Percentiles rank a stretch among this genome's conserved stretches.
Evolutionary conservation across 2,329 filamentous ascomycete genomes (phyloP).

Genomic region (Teratosphaeria pseudoeucalypti): DNA sequence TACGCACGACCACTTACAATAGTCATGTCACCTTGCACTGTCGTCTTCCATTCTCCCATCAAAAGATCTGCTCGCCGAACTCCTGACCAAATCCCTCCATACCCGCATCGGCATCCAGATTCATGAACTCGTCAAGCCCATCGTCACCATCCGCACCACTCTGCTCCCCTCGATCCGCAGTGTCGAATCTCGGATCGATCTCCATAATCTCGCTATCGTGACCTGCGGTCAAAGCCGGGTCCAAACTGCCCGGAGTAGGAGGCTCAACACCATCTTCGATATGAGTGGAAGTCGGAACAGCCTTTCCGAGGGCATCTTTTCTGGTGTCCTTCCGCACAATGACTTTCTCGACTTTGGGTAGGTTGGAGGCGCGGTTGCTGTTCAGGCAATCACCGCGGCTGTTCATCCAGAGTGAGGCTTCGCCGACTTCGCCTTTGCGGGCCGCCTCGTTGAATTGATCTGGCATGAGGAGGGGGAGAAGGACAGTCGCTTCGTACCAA

Average conservation of each 20-base stretch:
- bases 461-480: constrained; percentile 35
- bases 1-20: neutral
- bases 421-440: constrained; percentile 22
- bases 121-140: constrained; percentile 33
- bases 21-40: neutral
- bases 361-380: constrained; percentile 18
- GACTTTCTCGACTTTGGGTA: constrained; percentile 16
- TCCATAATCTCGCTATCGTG: constrained; percentile 8
- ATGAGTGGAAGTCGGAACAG: constrained; percentile 28
- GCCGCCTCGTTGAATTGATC: constrained; percentile 15
- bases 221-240: constrained; percentile 7
- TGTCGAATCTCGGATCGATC: constrained; percentile 24
- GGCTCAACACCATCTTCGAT: constrained; percentile 31
- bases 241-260: constrained; percentile 14
- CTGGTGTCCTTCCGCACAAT: constrained; percentile 26
- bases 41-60: neutral
- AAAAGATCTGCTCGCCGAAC: constrained; percentile 10
- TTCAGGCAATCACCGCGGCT: constrained; percentile 25
- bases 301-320: constrained; percentile 32
- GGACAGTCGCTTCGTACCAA: constrained; percentile 48
- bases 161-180: constrained; percentile 10
- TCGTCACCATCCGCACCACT: constrained; percentile 4
- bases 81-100: constrained; percentile 21
- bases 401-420: constrained; percentile 28
- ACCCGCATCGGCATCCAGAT: constrained; percentile 27